Percentiles rank a stretch among this genome's conserved stretches.
These are phyloP conservation scores for Ophiostoma angusticollis DNA, from an alignment of 2,329 filamentous ascomycete genomes.

Conservation along the genomic window DNA sequence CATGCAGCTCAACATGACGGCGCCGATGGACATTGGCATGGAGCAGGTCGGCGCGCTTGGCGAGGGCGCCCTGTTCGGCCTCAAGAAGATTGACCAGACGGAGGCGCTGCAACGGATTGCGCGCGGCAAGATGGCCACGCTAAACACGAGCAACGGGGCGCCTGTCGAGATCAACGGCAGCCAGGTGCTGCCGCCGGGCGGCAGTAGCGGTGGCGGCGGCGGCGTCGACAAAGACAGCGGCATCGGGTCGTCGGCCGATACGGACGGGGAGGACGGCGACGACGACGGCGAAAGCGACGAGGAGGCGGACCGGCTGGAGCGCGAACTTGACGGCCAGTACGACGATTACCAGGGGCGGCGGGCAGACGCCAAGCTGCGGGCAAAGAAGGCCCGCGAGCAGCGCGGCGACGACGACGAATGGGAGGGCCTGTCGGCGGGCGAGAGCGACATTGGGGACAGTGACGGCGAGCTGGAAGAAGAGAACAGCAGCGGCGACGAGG, in stretches of 20 bases:
- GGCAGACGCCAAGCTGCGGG: constrained; percentile 78
- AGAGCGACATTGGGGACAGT: constrained; percentile 41
- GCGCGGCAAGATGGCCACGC: constrained; percentile 64
- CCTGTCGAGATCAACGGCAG: too few relatives aligned
- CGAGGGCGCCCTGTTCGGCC: constrained; percentile 72
- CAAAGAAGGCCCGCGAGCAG: constrained; percentile 75
- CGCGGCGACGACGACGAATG: constrained; percentile 81
- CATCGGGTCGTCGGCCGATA: constrained; percentile 38
- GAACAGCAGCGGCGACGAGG: constrained; percentile 50
- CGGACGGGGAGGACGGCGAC: constrained; percentile 35
- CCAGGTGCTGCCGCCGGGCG: too few relatives aligned
- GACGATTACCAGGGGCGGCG: constrained; percentile 70
- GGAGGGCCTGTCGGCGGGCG: constrained; percentile 63
- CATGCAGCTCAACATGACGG: constrained; percentile 94
- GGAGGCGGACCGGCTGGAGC: constrained; percentile 70
- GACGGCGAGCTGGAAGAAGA: constrained; percentile 42
- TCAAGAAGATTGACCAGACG: constrained; percentile 70
- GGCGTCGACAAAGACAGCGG: constrained; percentile 48
- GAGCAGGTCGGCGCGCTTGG: constrained; percentile 71
- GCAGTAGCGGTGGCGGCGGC: too few relatives aligned
- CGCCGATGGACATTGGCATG: constrained; percentile 89
- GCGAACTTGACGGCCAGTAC: constrained; percentile 79
- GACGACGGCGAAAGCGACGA: constrained; percentile 56
- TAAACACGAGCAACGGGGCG: constrained; percentile 26
- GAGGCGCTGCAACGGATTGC: constrained; percentile 55